These are phyloP conservation scores for Rosa multiflora DNA, from an alignment of 306 rosid genomes.

Conservation along the genomic window DNA sequence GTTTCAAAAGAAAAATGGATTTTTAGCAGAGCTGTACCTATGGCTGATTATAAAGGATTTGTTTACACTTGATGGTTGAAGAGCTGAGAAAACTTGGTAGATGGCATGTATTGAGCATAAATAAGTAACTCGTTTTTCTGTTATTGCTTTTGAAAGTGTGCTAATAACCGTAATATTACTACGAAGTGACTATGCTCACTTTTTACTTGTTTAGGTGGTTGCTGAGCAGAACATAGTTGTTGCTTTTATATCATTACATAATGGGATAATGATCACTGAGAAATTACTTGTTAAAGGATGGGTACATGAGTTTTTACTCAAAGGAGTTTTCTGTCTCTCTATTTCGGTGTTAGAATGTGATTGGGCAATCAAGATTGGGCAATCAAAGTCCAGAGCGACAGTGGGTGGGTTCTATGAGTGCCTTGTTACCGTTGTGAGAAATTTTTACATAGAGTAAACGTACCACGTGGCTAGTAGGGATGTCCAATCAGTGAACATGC, in stretches of 20 bases:
- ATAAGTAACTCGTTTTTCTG: not conserved
- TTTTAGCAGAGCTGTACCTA: slow-evolving; percentile 21
- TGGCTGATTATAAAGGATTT: slow-evolving; percentile 27
- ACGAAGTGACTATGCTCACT: not conserved
- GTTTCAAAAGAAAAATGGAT: slow-evolving; percentile 16
- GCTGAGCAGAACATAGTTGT: not conserved
- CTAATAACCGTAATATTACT: not conserved
- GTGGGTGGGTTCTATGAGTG: too few species aligned
- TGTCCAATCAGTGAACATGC: too few species aligned
- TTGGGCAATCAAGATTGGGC: too few species aligned
- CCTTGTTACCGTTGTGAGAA: too few species aligned
- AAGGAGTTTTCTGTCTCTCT: too few species aligned
- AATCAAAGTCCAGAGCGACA: too few species aligned
- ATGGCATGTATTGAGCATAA: not conserved
- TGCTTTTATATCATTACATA: not conserved
- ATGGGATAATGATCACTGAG: not conserved
- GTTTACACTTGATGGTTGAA: slow-evolving; percentile 28
- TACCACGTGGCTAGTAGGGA: too few species aligned
- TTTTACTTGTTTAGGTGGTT: not conserved
- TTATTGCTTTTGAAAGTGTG: not conserved
- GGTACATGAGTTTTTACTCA: too few species aligned
- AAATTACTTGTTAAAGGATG: not conserved
- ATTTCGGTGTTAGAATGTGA: too few species aligned
- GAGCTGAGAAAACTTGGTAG: slow-evolving; percentile 17
- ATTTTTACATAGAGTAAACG: too few species aligned